phyloP scores from a whole-genome alignment of 1,139 yeast genomes.

The Meyerozyma smithsonii region DNA sequence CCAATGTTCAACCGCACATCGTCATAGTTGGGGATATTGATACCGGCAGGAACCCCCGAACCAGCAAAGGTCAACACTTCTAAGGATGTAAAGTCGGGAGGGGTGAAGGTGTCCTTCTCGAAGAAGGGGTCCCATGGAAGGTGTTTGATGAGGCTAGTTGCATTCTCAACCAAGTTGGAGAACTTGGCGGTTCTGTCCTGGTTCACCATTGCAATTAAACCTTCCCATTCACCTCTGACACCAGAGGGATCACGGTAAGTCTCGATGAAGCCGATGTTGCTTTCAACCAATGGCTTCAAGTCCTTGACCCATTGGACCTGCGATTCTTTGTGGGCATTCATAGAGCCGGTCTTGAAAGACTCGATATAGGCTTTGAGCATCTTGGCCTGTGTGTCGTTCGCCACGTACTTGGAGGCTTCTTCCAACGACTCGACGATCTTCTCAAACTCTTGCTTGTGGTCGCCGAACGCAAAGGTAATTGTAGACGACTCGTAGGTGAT shows the following conservation, averaged over 20 bases:
- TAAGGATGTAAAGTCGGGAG: conserved; percentile 87
- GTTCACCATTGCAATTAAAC: conserved; percentile 87
- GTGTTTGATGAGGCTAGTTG: conserved; percentile 56
- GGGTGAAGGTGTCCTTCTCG: conserved; percentile 82
- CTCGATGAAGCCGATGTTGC: conserved; percentile 86
- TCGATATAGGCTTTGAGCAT: conserved; percentile 65
- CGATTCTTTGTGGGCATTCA: conserved; percentile 79
- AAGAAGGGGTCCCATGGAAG: conserved; percentile 74
- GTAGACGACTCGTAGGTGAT: conserved; percentile 21
- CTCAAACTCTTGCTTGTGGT: conserved; percentile 61
- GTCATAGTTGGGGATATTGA: conserved; percentile 88
- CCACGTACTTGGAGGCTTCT: conserved; percentile 58
- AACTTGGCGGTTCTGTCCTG: conserved; percentile 82
- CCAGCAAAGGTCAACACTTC: conserved; percentile 90
- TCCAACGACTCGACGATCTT: conserved; percentile 52
- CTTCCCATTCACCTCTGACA: conserved; percentile 92
- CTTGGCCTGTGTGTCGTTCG: conserved; percentile 64
- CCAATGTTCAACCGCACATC: conserved; percentile 80
- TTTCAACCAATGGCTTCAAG: conserved; percentile 75
- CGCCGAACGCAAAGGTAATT: conserved; percentile 67
- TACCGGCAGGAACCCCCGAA: conserved; percentile 88
- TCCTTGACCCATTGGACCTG: conserved; percentile 89
- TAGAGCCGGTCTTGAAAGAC: conserved; percentile 76
- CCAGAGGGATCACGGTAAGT: conserved; percentile 92
- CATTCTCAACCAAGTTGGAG: conserved; percentile 60